Evolutionary conservation across 257 asterid species (phyloP).

Genomic region (Jasminum sambac): DNA sequence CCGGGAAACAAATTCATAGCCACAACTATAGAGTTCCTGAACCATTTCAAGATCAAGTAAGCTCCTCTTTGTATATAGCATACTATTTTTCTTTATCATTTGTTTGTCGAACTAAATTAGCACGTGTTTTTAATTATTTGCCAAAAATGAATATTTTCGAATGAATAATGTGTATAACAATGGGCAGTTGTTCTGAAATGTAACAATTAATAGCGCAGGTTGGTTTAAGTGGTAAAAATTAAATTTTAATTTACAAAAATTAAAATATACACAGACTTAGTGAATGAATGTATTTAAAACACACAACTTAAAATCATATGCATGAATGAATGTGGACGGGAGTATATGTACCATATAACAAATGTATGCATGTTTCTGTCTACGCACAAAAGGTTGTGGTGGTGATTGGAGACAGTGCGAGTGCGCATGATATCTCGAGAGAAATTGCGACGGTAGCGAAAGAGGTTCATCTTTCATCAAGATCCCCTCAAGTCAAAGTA

Average conservation of each 20-base stretch:
- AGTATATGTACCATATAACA: background rate
- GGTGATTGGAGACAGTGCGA: conserved; percentile 56
- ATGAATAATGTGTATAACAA: too few relatives aligned
- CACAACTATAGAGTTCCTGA: conserved; percentile 65
- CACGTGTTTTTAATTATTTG: too few relatives aligned
- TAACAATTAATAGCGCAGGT: too few relatives aligned
- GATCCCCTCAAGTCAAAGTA: conserved; percentile 27
- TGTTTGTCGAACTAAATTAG: background rate
- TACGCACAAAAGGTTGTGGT: conserved; percentile 52
- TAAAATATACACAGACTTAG: too few relatives aligned
- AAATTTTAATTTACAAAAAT: too few relatives aligned
- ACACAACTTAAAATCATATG: too few relatives aligned
- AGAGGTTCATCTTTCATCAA: conserved; percentile 62
- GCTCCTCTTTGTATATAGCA: background rate
- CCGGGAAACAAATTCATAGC: conserved; percentile 62
- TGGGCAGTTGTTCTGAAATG: too few relatives aligned
- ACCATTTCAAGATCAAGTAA: conserved; percentile 52
- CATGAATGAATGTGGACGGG: background rate
- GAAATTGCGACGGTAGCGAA: conserved; percentile 53
- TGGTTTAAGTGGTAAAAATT: too few relatives aligned
- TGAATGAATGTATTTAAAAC: too few relatives aligned
- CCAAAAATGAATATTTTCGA: too few relatives aligned
- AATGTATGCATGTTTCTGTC: background rate
- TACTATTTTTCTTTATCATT: background rate
- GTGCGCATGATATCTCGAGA: conserved; percentile 51